Percentiles rank a stretch among this genome's conserved stretches.
Conservation (phyloP, 768 basidiomycete species). For the Rossbeevera mucosa region DNA sequence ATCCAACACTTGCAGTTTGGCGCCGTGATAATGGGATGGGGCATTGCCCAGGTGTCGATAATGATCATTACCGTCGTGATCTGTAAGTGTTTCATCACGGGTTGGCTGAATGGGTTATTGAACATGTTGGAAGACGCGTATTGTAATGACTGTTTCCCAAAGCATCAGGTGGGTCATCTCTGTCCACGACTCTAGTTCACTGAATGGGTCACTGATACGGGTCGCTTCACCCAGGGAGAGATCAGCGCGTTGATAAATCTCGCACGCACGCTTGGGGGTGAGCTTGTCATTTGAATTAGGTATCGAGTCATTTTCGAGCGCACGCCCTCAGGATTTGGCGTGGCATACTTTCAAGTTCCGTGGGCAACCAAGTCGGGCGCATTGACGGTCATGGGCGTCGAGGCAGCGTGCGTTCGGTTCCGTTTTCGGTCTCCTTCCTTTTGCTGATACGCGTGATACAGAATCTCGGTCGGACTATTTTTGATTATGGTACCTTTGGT, state of each 20-base stretch:
- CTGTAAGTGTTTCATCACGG: constrained; percentile 23
- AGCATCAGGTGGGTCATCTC: constrained; percentile 19
- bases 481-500: constrained; percentile 34
- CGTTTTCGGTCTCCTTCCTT: neutral
- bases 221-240: constrained; percentile 31
- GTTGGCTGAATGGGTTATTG: neutral
- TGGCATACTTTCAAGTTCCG: constrained; percentile 40
- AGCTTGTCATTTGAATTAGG: neutral
- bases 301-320: neutral
- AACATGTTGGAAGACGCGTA: constrained; percentile 32
- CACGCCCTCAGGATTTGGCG: constrained; percentile 27
- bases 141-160: constrained; percentile 36
- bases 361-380: constrained; percentile 36
- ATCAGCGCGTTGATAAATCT: constrained; percentile 41
- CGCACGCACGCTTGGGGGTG: constrained; percentile 32
- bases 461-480: constrained; percentile 33
- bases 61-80: constrained; percentile 40
- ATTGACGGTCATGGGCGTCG: constrained; percentile 35
- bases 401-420: constrained; percentile 31
- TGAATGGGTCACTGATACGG: neutral
- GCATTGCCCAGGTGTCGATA: constrained; percentile 34
- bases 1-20: constrained; percentile 30
- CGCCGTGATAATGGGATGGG: constrained; percentile 42
- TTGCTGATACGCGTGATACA: constrained; percentile 3
- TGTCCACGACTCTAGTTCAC: neutral